Evolutionary conservation across 139 green algal species (phyloP).

Genomic region (Ettlia oleoabundans): DNA sequence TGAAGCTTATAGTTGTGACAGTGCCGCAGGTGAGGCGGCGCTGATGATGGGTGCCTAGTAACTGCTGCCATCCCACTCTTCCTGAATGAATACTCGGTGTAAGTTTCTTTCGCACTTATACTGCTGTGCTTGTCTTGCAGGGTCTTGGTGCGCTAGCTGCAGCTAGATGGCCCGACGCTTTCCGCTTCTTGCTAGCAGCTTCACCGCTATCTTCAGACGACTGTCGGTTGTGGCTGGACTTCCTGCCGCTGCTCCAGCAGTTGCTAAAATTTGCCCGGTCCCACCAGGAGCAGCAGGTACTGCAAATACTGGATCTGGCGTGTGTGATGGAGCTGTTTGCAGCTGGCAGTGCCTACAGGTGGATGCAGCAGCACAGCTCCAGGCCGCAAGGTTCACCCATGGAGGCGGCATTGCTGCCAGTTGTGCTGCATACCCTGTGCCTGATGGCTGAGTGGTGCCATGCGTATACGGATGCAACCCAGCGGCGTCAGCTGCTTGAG

Average conservation of each 20-base stretch:
- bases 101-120: too few species aligned
- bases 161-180: neutral
- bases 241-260: slow-evolving; percentile 22
- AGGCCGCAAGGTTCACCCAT: neutral
- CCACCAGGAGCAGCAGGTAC: neutral
- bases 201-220: neutral
- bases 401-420: slow-evolving; percentile 5
- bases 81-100: neutral
- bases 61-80: neutral
- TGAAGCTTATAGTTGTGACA: neutral
- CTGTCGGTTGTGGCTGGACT: slow-evolving; percentile 1
- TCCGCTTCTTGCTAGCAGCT: neutral
- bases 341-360: neutral
- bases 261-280: neutral
- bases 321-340: slow-evolving; percentile 2
- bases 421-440: neutral
- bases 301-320: too few species aligned
- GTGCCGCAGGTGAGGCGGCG: neutral
- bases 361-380: neutral
- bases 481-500: neutral
- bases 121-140: neutral
- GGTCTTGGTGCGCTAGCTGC: neutral
- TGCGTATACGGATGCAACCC: too few species aligned
- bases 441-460: neutral
- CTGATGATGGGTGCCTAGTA: neutral